Conservation (phyloP, 106 monocot species). For the Allium sativum region DNA sequence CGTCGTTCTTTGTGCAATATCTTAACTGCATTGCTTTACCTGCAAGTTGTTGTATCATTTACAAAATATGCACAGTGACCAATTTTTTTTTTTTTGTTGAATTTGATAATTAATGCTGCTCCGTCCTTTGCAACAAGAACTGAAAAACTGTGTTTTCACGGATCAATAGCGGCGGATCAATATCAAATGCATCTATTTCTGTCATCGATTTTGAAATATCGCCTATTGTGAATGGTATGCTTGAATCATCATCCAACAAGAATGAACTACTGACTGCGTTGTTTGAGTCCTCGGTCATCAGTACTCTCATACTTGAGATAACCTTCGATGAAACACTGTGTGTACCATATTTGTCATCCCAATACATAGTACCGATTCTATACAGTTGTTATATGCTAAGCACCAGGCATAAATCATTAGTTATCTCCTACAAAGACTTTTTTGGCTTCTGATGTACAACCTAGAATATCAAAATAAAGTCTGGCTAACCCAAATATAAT, state of each 20-base stretch:
- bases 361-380: constrained; percentile 97
- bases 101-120: too few species aligned
- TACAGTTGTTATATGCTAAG: constrained; percentile 93
- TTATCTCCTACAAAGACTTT: constrained; percentile 89
- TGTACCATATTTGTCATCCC: constrained; percentile 98
- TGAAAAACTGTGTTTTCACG: too few species aligned
- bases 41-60: too few species aligned
- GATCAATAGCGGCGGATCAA: too few species aligned
- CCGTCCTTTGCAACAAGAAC: not conserved
- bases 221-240: constrained; percentile 34
- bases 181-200: too few species aligned
- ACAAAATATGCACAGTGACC: too few species aligned
- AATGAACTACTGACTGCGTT: constrained; percentile 91
- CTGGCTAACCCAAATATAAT: too few species aligned
- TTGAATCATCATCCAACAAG: constrained; percentile 91
- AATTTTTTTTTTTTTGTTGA: too few species aligned
- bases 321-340: constrained; percentile 82
- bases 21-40: too few species aligned
- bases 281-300: constrained; percentile 95
- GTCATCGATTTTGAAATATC: too few species aligned
- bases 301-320: constrained; percentile 85
- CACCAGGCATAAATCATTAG: constrained; percentile 87
- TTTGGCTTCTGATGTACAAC: constrained; percentile 97
- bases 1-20: too few species aligned
- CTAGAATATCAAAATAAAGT: constrained; percentile 19